Base-by-base conservation (phyloP, 1,284 basidiomycete genomes). In the Ganoderma boninense region DNA sequence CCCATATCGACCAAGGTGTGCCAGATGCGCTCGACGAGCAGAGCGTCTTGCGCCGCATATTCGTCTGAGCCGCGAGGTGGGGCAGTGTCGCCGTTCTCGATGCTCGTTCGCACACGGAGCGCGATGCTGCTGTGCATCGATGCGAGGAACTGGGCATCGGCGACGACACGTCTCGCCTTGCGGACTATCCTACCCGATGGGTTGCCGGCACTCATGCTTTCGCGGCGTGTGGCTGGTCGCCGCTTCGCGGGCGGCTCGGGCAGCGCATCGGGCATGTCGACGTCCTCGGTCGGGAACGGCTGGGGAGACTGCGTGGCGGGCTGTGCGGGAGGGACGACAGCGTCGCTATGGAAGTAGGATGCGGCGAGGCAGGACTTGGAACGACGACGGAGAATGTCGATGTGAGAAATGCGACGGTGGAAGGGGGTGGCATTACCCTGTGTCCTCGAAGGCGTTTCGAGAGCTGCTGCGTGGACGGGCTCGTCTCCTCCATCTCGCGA, bases 41-140 rank as follows among this genome's bases (percentile, higher is more conserved):
- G 74, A 29, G 71, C 72, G 62, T 83, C 81, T 70, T 81, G 77
- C 35, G 66, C 75, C 63, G 74, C 69, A 29, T 26, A 74, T 35
- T 71, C 73, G 46, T 76, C 73, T 60, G n/a, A 23, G 29, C 43
- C 26, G 26, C 61, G 38, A n/a, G 63, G n/a, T 43, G 43, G 42
- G 66, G 59, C n/a, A 16, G 5, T 74, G 60, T 35, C 56, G 18
- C 20, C 49, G 49, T 52, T 43, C 40, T 52, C 20, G 20, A 65
- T 54, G 16, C 70, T 69, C 61, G 66, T 32, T 4, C 67, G 73
- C 23, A 79, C 73, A 43, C 74, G 71, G 26, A 74, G 69, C 20
- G 77, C 67, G 69, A 86, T 80, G 65, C 82, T 86, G 66, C 82
- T 78, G 69, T 84, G 83, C 57, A 86, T 75, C 8, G 83, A 77